phyloP scores from a whole-genome alignment of 2,329 filamentous ascomycete species.

The Phaeosphaeria sp. region DNA sequence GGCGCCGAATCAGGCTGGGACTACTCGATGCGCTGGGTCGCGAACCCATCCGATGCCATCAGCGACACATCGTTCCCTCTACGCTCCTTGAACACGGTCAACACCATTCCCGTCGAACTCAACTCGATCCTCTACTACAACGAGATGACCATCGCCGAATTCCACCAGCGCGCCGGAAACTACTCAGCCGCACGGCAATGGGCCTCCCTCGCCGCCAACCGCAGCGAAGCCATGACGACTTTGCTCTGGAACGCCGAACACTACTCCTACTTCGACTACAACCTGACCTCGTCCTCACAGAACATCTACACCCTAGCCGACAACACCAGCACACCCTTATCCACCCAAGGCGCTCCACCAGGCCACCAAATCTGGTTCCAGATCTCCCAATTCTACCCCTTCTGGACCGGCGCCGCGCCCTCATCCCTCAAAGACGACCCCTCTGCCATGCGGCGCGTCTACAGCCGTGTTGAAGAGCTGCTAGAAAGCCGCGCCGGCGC shows the following conservation, averaged over 20 bases:
- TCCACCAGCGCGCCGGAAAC: slow-evolving; percentile 62
- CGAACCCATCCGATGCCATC: slow-evolving; percentile 64
- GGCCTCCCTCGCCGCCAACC: slow-evolving; percentile 57
- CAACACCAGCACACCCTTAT: slow-evolving; percentile 49
- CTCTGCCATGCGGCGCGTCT: slow-evolving; percentile 63
- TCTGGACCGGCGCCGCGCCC: slow-evolving; percentile 72
- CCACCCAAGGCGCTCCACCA: slow-evolving; percentile 55
- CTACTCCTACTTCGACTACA: slow-evolving; percentile 73
- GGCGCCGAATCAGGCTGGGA: slow-evolving; percentile 73
- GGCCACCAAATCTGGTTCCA: slow-evolving; percentile 66
- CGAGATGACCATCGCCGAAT: slow-evolving; percentile 65
- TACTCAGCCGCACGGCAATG: slow-evolving; percentile 58
- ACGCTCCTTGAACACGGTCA: slow-evolving; percentile 66
- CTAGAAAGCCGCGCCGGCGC: slow-evolving; percentile 63
- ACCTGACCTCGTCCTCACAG: slow-evolving; percentile 65
- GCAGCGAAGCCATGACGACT: slow-evolving; percentile 68
- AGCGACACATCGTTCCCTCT: slow-evolving; percentile 70
- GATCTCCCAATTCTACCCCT: slow-evolving; percentile 69
- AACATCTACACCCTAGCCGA: slow-evolving; percentile 60
- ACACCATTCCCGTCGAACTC: slow-evolving; percentile 69
- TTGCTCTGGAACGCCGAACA: slow-evolving; percentile 70
- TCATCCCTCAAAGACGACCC: slow-evolving; percentile 64
- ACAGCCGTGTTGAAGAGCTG: slow-evolving; percentile 60
- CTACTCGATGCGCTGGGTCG: slow-evolving; percentile 66
- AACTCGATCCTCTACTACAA: slow-evolving; percentile 74